Percentiles rank a stretch among this genome's conserved stretches.
Evolutionary conservation across 352 stramenopile genomes (phyloP).

Genomic region (Phytophthora agathidicida): DNA sequence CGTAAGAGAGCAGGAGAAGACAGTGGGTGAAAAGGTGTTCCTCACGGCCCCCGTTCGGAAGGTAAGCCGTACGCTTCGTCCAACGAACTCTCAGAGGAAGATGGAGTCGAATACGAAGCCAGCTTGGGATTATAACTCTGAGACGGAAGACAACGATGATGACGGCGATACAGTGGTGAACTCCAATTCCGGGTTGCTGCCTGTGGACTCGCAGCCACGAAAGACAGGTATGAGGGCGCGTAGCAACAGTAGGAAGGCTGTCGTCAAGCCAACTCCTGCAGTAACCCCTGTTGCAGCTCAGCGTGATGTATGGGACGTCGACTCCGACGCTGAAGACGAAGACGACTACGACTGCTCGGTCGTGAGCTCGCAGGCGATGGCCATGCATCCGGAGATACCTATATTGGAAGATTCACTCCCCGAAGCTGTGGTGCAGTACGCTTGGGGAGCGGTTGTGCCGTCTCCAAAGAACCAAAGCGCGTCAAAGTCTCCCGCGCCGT

Average conservation of each 20-base stretch:
- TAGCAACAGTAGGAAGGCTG: conserved; percentile 11
- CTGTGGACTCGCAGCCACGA: conserved; percentile 5
- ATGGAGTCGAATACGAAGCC: conserved; percentile 10
- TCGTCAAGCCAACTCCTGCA: not conserved
- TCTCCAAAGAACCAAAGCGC: conserved; percentile 21
- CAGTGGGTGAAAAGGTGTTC: conserved; percentile 15
- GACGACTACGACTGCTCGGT: conserved; percentile 16
- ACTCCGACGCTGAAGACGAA: conserved; percentile 25
- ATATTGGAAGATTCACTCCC: conserved; percentile 21
- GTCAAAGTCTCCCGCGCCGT: conserved; percentile 5
- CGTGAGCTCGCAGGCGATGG: conserved; percentile 13
- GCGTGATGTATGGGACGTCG: conserved; percentile 26
- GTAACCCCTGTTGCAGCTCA: conserved; percentile 5
- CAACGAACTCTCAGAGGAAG: conserved; percentile 19
- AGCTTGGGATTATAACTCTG: conserved; percentile 28
- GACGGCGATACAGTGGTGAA: conserved; percentile 10
- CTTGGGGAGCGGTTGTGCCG: conserved; percentile 32
- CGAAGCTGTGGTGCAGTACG: conserved; percentile 40
- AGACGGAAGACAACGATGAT: conserved; percentile 19
- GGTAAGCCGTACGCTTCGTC: conserved; percentile 3
- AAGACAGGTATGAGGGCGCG: conserved; percentile 1
- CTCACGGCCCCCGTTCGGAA: conserved; percentile 9
- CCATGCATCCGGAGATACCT: conserved; percentile 15
- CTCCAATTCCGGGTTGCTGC: conserved; percentile 7
- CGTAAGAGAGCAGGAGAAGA: conserved; percentile 6